Evolutionary conservation across 2,329 filamentous ascomycete species (phyloP).

Genomic region (Penicillium sp.): DNA sequence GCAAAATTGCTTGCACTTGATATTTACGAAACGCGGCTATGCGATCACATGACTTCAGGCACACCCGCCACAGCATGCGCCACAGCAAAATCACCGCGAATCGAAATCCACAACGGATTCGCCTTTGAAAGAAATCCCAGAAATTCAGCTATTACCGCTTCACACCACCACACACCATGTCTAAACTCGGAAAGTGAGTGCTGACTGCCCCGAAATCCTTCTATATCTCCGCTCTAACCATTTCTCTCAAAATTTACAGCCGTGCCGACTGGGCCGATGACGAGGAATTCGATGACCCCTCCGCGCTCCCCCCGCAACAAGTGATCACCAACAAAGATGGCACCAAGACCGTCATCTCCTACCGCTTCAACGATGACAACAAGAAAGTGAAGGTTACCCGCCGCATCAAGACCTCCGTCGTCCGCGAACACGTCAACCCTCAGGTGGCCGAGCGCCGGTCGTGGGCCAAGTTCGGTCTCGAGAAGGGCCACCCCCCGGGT

Average conservation of each 20-base stretch:
- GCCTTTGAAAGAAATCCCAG: conserved; percentile 39
- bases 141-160: conserved; percentile 36
- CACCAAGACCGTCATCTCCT: conserved; percentile 90
- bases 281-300: conserved; percentile 77
- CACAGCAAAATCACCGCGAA: conserved; percentile 32
- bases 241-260: conserved; percentile 33
- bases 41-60: conserved; percentile 18
- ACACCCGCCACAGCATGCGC: conserved; percentile 34
- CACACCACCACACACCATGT: conserved; percentile 39
- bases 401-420: conserved; percentile 84
- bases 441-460: conserved; percentile 89
- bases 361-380: conserved; percentile 83
- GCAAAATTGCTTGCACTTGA: too few relatives aligned
- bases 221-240: conserved; percentile 14
- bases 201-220: not conserved
- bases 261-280: conserved; percentile 92
- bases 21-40: conserved; percentile 1
- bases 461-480: conserved; percentile 89
- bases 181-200: conserved; percentile 46
- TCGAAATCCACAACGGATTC: conserved; percentile 43
- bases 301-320: conserved; percentile 77
- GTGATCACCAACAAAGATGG: conserved; percentile 97
- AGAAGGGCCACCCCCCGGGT: conserved; percentile 76
- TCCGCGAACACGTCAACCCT: conserved; percentile 92
- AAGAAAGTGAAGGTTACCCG: conserved; percentile 97